These are phyloP conservation scores for Curvularia sp. DNA, from an alignment of 2,329 filamentous ascomycete genomes.

Conservation along the genomic window DNA sequence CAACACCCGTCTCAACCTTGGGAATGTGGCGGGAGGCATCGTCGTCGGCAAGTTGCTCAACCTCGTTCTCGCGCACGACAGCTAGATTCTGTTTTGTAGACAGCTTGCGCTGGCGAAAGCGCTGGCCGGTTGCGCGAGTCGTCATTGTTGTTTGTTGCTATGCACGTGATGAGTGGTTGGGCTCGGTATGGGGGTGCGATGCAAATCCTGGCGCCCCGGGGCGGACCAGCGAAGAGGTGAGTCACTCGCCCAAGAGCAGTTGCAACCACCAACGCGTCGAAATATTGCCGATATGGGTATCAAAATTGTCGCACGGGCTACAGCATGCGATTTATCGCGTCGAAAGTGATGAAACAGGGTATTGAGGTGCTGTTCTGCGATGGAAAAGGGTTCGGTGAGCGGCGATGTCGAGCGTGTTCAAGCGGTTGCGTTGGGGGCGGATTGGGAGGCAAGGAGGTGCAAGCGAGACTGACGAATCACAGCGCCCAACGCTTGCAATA, in stretches of 20 bases:
- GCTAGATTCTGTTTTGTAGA: conserved; percentile 87
- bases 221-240: conserved; percentile 22
- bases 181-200: conserved; percentile 14
- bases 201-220: conserved; percentile 34
- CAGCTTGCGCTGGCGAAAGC: conserved; percentile 87
- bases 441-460: conserved; percentile 17
- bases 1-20: conserved; percentile 93
- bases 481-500: conserved; percentile 5
- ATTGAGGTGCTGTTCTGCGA: conserved; percentile 28
- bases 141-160: conserved; percentile 44
- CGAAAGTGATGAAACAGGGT: conserved; percentile 30
- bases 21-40: conserved; percentile 79
- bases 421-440: conserved; percentile 19
- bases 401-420: conserved; percentile 21
- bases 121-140: conserved; percentile 55
- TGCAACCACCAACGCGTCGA: conserved; percentile 36
- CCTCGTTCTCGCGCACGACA: conserved; percentile 87
- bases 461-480: conserved; percentile 16
- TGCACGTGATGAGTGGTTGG: conserved; percentile 38
- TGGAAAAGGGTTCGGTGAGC: conserved; percentile 22
- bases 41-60: conserved; percentile 87
- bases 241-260: conserved; percentile 28
- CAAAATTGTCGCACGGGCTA: conserved; percentile 37
- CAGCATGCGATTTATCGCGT: conserved; percentile 32
- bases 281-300: conserved; percentile 43